Evolutionary conservation across 1,139 yeast species (phyloP), one percentile per base, ranked within the genome.

Genomic region (Casaregolazyma suthepensis): DNA sequence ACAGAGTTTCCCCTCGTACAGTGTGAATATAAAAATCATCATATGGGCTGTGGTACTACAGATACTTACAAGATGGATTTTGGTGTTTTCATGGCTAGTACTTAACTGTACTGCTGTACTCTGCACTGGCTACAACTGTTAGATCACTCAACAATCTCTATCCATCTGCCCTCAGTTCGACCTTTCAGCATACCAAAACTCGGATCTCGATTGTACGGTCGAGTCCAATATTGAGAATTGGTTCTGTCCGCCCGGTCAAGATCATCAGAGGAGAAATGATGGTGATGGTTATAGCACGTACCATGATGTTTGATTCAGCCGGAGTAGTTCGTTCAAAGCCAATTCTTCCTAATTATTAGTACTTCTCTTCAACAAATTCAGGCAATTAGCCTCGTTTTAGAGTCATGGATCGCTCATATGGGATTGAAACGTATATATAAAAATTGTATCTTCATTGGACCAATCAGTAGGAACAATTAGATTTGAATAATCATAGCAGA

Each of bases 161-260:
- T 29, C 42, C 9, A 19, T 38, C 18, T 22, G 19, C 19, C 43
- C 19, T 51, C 54, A 51, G 54, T 23, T 37, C 48, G 60, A 57
- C 60, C 60, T 50, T 53, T 57, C 60, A 56, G 52, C 60, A 54
- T 53, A 20, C 43, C 37, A 48, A 49, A 26, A 20, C 50, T 47
- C 48, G 52, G 56, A 53, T 50, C 35, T 51, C 54, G 56, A 54
- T 57, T 57, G 60, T 57, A 57, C 60, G 43, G 59, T 52, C 57
- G 51, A 48, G 54, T 50, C 54, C 53, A 44, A 42, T 47, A 55
- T 12, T 43, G 48, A 37, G 44, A 42, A 42, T 47, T 38, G 45
- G 46, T 43, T 56, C 51, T 57, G 61, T 57, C 61, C 61, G 61
- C 61, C 61, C 61, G 61, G 61, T 58, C 61, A 57, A 56, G 52